phyloP scores from a whole-genome alignment of 1,139 yeast genomes.

The Schizosaccharomyces versatilis region DNA sequence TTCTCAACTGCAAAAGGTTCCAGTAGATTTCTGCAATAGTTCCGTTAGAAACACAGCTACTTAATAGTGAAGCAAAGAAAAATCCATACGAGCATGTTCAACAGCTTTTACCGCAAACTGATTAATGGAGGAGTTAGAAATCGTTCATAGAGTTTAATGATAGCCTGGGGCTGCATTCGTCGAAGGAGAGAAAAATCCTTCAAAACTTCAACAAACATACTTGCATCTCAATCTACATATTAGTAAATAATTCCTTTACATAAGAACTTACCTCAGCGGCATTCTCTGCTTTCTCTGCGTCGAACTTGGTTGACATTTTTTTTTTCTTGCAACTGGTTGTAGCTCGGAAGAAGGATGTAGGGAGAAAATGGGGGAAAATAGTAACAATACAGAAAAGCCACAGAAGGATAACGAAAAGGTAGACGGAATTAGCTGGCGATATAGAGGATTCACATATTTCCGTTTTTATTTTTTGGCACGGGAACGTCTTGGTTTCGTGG shows the following conservation, averaged over 20 bases:
- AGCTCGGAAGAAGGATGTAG: too few species aligned
- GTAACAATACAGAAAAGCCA: neutral
- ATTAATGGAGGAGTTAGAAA: conserved; percentile 51
- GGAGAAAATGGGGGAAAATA: too few species aligned
- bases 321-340: too few species aligned
- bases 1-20: conserved; percentile 48
- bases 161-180: neutral
- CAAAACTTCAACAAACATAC: neutral
- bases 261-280: conserved; percentile 26
- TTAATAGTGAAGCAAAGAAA: too few species aligned
- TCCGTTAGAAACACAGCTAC: neutral
- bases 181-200: neutral
- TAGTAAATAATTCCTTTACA: neutral
- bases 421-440: neutral
- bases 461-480: too few species aligned
- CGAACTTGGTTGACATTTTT: conserved; percentile 18
- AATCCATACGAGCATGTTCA: conserved; percentile 38
- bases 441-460: too few species aligned
- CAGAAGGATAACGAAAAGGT: neutral
- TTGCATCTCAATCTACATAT: conserved; percentile 7
- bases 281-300: conserved; percentile 39
- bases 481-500: too few species aligned
- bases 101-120: conserved; percentile 90
- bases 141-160: neutral
- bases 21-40: conserved; percentile 49